Base-by-base conservation (phyloP, 441 rosid species). In the Corymbia calophylla region DNA sequence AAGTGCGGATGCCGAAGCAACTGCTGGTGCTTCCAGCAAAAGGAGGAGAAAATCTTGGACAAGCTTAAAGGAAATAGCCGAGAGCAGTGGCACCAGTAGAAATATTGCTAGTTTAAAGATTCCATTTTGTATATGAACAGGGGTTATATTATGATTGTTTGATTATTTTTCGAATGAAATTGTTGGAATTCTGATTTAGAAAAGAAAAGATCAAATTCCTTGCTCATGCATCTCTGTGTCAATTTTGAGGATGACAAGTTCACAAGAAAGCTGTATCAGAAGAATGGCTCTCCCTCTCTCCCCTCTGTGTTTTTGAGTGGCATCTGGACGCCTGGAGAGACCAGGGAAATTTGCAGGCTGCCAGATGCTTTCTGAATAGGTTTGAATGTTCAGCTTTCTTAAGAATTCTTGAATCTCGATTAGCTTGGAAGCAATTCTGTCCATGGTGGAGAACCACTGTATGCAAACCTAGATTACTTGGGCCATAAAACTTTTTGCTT, bases 11-110 rank as follows among this genome's bases (percentile, higher is more conserved):
- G 86, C 64, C 10, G 93, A 90, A 91, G 93, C 91, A 87, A 55
- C 91, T 85, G 90, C 66, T 47, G 87, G 90, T 44, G 87, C 89
- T 35, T 93, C 94, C 23, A 93, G 92, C 70, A 94, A 93, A 87
- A 92, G 94, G 94, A 95, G 90, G 94, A 94, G 93, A 92, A 95
- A 94, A 86, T 87, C 92, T 62, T 94, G 96, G 97, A 94, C 92
- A 35, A 93, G 94, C 90, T 91, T 94, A 12, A 94, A 94, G 93
- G 96, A 95, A 92, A 93, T 94, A 62, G 94, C 93, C 77, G 95
- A 92, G 91, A 90, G 93, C 47, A 91, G 73, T 5, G 87, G 87
- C 32, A 19, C 48, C n/a, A 89, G 87, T 88, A 86, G 84, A 85
- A 93, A 87, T 31, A 39, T 84, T 49, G 29, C 89, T 10, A 90